Evolutionary conservation across 208 protist species (phyloP), one percentile per base, ranked within the genome.

Genomic region (Tritrichomonas foetus): DNA sequence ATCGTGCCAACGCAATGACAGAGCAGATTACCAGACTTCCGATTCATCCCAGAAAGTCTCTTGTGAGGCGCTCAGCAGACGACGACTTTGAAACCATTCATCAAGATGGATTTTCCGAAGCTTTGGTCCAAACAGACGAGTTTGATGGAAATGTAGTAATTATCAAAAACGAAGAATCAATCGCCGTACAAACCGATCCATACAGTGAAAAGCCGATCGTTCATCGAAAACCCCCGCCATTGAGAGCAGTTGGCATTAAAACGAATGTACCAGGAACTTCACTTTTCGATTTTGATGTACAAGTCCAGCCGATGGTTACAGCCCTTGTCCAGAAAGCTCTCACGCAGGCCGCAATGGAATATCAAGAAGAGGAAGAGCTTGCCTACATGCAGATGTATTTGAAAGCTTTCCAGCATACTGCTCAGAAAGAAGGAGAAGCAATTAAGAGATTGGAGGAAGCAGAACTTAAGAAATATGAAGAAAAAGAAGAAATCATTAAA

Each of bases 141-240:
- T 89, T 89, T 39, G 78, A 89, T 57, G 78, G 47, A 53, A 89
- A 53, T 57, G 47, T 33, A 39, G 39, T 89, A 57, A 47, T 82
- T 47, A 61, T 89, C 25, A 36, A 57, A 39, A 53, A 89, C n/a
- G 16, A 89, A 33, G 78, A 89, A 55, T 53, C 47, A 39, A 39
- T 89, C 0, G 41, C 22, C 11, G 44, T 89, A 20, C 78, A 89
- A 50, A 89, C 78, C 14, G 78, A 89, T 57, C 78, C 78, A 41
- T 89, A 89, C 30, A 57, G 1, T 16, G 78, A 89, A 33, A 44
- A 44, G 22, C 44, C 44, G 30, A 89, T 89, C 13, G 57, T 89
- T 39, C 78, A 89, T 50, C 41, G 47, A 49, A 89, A 89, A 30
- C 78, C 78, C 33, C 25, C 78, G 2, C 78, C 78, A 20, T 16